Percentiles rank a stretch among this genome's conserved stretches.
Evolutionary conservation across 2,329 filamentous ascomycete genomes (phyloP).

Genomic region (Pseudopithomyces chartarum): DNA sequence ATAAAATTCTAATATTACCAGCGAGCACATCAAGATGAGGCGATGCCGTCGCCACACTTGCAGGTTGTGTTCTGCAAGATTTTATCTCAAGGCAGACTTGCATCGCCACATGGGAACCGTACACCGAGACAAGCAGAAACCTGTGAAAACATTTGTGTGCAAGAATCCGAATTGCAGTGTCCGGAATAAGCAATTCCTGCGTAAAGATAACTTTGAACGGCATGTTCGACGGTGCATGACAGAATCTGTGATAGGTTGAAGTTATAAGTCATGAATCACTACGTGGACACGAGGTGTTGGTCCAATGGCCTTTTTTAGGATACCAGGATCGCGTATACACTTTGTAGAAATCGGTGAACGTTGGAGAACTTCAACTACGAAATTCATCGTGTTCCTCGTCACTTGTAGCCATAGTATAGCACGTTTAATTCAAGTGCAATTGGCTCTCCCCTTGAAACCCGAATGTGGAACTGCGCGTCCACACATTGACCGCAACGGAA

Average conservation of each 20-base stretch:
- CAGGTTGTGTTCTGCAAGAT: constrained; percentile 8
- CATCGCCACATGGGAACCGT: constrained; percentile 13
- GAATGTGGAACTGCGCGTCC: no score
- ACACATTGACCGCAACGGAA: no score
- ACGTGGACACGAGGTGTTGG: no score
- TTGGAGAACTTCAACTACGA: no score
- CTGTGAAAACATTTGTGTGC: not conserved
- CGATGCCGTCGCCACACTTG: constrained; percentile 17
- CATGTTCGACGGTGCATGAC: not conserved
- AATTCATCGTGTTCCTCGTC: no score
- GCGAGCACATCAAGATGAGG: constrained; percentile 5
- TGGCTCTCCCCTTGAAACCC: no score
- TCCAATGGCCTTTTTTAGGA: no score
- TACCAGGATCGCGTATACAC: no score
- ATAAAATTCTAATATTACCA: not conserved
- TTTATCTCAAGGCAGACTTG: constrained; percentile 17
- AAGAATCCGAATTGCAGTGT: constrained; percentile 1
- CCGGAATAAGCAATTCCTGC: not conserved
- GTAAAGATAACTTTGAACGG: constrained; percentile 3
- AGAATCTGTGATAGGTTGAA: not conserved
- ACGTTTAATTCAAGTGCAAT: no score
- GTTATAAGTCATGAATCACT: not conserved
- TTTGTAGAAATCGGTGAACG: no score
- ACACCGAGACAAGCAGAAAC: constrained; percentile 1
- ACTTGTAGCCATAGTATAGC: no score